phyloP scores from a whole-genome alignment of 176 grass and related monocot genomes.

The Oryza longistaminata region DNA sequence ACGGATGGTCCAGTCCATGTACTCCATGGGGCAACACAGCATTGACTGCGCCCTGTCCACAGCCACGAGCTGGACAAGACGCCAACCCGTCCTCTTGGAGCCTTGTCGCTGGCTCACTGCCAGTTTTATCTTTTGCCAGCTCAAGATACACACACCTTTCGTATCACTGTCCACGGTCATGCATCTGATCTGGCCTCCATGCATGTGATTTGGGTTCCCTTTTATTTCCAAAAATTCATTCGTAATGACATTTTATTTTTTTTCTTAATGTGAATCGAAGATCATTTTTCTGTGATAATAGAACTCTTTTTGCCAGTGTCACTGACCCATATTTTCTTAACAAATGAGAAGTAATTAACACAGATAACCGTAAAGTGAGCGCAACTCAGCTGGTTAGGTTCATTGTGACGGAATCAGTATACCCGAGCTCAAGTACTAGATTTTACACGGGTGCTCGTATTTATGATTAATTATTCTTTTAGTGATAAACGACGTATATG shows the following conservation, averaged over 20 bases:
- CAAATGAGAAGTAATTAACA: too few species aligned
- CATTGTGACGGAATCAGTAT: too few species aligned
- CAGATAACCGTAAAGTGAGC: too few species aligned
- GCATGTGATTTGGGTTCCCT: conserved; percentile 27
- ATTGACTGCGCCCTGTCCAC: conserved; percentile 3
- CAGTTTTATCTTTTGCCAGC: conserved; percentile 35
- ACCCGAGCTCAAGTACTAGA: too few species aligned
- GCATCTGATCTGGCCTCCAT: background rate
- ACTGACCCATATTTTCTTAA: background rate
- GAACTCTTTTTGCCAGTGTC: background rate
- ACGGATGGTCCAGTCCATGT: background rate
- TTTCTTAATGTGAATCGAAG: background rate
- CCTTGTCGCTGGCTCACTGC: conserved; percentile 17
- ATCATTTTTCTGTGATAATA: background rate
- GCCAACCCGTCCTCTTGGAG: too few species aligned
- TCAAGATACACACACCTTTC: background rate
- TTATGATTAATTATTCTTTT: too few species aligned
- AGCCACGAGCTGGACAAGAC: background rate
- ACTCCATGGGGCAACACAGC: background rate
- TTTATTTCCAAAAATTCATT: background rate
- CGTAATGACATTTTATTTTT: background rate
- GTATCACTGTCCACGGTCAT: background rate
- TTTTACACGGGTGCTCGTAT: too few species aligned
- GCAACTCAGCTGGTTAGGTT: too few species aligned
- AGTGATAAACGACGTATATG: too few species aligned